Evolutionary conservation across 257 asterid species (phyloP), one percentile per base, ranked within the genome.

Genomic region (Forsythia viridissima): DNA sequence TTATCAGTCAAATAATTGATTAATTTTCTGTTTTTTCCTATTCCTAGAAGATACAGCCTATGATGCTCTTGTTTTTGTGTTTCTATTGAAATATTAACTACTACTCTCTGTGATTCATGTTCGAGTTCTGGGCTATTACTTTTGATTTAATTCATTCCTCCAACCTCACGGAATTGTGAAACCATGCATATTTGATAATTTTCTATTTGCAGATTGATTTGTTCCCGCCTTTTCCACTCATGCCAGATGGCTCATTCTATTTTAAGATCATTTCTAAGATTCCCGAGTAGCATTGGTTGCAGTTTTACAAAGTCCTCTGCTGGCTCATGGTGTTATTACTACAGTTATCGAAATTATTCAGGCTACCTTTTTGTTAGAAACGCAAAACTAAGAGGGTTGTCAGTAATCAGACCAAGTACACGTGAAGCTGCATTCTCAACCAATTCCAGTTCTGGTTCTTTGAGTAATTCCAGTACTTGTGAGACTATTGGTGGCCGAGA

Each of bases 211-310:
- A 78, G 87, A 72, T 80, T 70, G 38, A 69, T 63, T 74, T 71
- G 5, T 43, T 57, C 71, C 69, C 61, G 40, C 70, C 74, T 65
- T 41, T 51, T 12, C 44, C 40, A 57, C 76, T 73, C 83, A 80
- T 55, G 16, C 61, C 70, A 73, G 81, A 90, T 88, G 95, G 88
- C 88, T 48, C 83, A 80, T 78, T 89, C 83, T 68, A 68, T 86
- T 74, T 42, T 82, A 24, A 89, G 84, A 80, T 77, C 87, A 43
- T 75, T 86, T 55, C 71, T 89, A 10, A 80, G 88, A 82, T 74
- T 86, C 73, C 90, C 91, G 6, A 80, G 77, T 24, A 9, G 80
- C 59, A 74, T 76, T 71, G 8, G 78, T 42, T 74, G 79, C 71
- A 78, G 77, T 76, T 78, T 77, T 61, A 12, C 81, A 68, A 85